Percentiles rank a stretch among this genome's conserved stretches.
phyloP scores from a whole-genome alignment of 164 flowering plant genomes.

The Chloranthus sessilifolius region DNA sequence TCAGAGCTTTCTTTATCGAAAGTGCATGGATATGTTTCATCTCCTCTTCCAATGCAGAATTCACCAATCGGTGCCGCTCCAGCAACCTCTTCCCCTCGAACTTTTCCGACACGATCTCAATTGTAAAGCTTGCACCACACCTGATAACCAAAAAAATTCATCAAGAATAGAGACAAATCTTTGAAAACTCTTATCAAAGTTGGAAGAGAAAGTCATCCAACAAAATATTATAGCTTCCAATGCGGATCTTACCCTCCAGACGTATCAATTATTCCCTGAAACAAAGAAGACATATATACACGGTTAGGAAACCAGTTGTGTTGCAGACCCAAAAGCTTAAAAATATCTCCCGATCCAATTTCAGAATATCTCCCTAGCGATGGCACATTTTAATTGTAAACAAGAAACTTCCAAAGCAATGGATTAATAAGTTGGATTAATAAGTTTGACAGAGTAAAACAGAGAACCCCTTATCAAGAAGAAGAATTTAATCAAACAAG shows the following conservation, averaged over 20 bases:
- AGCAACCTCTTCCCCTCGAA: conserved; percentile 92
- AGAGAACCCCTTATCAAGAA: too few species aligned
- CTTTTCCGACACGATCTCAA: conserved; percentile 81
- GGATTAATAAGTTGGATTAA: too few species aligned
- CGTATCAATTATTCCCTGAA: conserved; percentile 85
- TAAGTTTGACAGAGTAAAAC: too few species aligned
- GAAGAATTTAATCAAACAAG: too few species aligned
- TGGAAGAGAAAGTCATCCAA: neutral
- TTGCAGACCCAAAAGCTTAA: too few species aligned
- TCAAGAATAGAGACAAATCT: neutral
- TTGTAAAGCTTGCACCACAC: conserved; percentile 83
- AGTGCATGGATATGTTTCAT: conserved; percentile 97
- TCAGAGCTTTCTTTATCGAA: conserved; percentile 77
- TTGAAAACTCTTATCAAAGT: neutral
- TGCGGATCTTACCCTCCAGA: conserved; percentile 84
- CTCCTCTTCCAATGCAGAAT: conserved; percentile 73
- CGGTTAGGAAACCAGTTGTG: too few species aligned
- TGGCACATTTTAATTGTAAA: too few species aligned
- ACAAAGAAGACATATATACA: conserved; percentile 17
- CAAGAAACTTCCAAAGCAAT: too few species aligned
- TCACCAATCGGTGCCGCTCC: conserved; percentile 89
- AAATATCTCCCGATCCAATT: too few species aligned
- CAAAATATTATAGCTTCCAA: neutral
- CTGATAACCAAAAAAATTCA: conserved; percentile 29
- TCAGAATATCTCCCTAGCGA: too few species aligned